Percentiles rank a stretch among this genome's conserved stretches.
These are phyloP conservation scores for Taphrina communis DNA, from an alignment of 1,139 yeast species.

Conservation along the genomic window DNA sequence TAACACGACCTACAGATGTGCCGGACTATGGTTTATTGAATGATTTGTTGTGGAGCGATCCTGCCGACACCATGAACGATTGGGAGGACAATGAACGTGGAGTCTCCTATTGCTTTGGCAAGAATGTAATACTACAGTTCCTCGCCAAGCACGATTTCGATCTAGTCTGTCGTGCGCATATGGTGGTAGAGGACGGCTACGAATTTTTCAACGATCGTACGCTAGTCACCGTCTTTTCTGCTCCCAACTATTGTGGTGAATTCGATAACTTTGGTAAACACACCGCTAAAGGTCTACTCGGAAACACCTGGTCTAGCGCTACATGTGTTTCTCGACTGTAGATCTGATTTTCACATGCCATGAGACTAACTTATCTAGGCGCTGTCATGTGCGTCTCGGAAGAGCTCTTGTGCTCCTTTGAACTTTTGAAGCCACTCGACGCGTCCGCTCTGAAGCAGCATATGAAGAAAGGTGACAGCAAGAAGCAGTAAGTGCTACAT, in stretches of 20 bases:
- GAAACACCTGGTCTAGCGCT: too few relatives aligned
- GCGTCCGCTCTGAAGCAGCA: conserved; percentile 91
- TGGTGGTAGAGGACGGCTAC: conserved; percentile 99
- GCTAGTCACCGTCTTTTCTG: conserved; percentile 90
- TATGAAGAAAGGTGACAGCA: conserved; percentile 77
- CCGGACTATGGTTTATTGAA: conserved; percentile 93
- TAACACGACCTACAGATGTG: conserved; percentile 94
- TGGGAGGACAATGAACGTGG: conserved; percentile 99
- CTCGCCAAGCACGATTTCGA: conserved; percentile 87
- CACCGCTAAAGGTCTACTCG: not conserved
- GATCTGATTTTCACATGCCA: too few relatives aligned
- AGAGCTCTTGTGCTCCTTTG: conserved; percentile 88
- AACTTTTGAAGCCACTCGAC: conserved; percentile 89
- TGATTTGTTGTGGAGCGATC: conserved; percentile 95
- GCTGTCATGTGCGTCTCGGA: conserved; percentile 98
- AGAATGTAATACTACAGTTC: conserved; percentile 90
- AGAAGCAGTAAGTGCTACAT: conserved; percentile 47
- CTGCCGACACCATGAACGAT: conserved; percentile 90
- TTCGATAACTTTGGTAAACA: conserved; percentile 84
- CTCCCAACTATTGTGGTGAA: conserved; percentile 98
- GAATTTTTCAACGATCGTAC: conserved; percentile 95
- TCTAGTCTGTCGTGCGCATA: conserved; percentile 94
- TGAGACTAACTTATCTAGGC: conserved; percentile 50
- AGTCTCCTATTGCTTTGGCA: conserved; percentile 92
- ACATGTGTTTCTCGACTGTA: too few relatives aligned